Conservation (phyloP, 495 filamentous ascomycete species). For the Friedmanniomyces simplex region DNA sequence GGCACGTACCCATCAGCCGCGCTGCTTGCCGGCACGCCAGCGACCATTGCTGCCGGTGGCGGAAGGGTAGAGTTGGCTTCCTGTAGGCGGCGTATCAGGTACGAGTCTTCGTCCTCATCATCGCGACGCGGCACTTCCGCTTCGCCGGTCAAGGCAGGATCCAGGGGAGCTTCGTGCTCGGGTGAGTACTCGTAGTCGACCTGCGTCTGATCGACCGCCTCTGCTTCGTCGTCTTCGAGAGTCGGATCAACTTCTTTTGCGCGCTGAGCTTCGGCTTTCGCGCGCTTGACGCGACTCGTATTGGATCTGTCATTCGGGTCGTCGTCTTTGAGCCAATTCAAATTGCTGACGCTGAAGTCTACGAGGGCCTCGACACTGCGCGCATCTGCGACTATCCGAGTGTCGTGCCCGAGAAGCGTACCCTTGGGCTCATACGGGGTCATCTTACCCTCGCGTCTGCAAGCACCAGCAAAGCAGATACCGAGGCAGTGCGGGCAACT, state of each 20-base stretch:
- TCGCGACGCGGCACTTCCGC: constrained; percentile 1
- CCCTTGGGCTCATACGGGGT: constrained; percentile 71
- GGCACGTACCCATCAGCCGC: constrained; percentile 12
- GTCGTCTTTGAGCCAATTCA: constrained; percentile 59
- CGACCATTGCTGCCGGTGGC: constrained; percentile 13
- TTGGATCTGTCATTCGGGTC: constrained; percentile 37
- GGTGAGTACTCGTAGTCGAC: constrained; percentile 25
- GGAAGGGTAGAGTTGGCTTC: constrained; percentile 10
- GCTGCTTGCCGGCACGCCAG: constrained; percentile 7
- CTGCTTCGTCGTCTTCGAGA: constrained; percentile 32
- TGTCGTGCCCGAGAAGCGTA: constrained; percentile 81
- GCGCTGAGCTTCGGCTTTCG: constrained; percentile 41
- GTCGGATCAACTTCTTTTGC: constrained; percentile 36
- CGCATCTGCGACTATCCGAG: constrained; percentile 73
- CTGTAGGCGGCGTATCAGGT: constrained; percentile 12
- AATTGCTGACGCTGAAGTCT: constrained; percentile 73
- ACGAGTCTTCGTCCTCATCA: constrained; percentile 15
- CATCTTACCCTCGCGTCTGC: constrained; percentile 48
- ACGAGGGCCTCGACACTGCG: constrained; percentile 80
- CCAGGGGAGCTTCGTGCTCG: constrained; percentile 36
- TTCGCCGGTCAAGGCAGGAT: constrained; percentile 36
- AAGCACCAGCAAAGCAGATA: constrained; percentile 74
- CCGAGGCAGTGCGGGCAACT: constrained; percentile 74
- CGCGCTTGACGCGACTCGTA: constrained; percentile 38
- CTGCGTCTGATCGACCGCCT: constrained; percentile 19